Evolutionary conservation across 176 grass and related monocot species (phyloP).

Genomic region (Pharus latifolius): DNA sequence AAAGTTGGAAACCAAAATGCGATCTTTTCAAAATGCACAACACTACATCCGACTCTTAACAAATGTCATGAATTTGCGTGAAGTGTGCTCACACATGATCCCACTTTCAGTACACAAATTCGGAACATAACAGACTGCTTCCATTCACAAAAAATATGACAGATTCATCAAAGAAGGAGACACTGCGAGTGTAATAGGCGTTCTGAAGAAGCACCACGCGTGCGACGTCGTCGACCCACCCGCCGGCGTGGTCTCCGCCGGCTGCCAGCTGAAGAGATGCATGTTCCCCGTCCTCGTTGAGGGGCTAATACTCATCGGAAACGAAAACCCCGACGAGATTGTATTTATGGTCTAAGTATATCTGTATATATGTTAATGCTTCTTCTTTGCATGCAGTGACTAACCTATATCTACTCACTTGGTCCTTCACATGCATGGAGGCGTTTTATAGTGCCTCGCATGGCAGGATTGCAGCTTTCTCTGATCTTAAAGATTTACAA

Average conservation of each 20-base stretch:
- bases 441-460: too few relatives aligned
- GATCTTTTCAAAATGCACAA: too few relatives aligned
- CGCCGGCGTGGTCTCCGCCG: constrained; percentile 22
- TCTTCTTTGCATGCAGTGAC: background rate
- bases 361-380: background rate
- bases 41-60: too few relatives aligned
- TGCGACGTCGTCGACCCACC: constrained; percentile 56
- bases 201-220: constrained; percentile 54
- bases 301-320: constrained; percentile 65
- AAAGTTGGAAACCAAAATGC: background rate
- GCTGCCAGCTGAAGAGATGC: constrained; percentile 54
- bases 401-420: background rate
- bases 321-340: constrained; percentile 35
- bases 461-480: background rate
- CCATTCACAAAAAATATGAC: background rate
- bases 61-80: too few relatives aligned
- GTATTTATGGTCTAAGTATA: constrained; percentile 52
- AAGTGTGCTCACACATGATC: too few relatives aligned
- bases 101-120: too few relatives aligned
- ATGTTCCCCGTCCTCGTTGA: constrained; percentile 69
- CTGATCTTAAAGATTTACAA: background rate
- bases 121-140: too few relatives aligned
- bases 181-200: constrained; percentile 65
- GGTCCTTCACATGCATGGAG: background rate
- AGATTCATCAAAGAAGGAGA: constrained; percentile 87